phyloP scores from a whole-genome alignment of 495 filamentous ascomycete genomes.

The Daldinia bambusicola region DNA sequence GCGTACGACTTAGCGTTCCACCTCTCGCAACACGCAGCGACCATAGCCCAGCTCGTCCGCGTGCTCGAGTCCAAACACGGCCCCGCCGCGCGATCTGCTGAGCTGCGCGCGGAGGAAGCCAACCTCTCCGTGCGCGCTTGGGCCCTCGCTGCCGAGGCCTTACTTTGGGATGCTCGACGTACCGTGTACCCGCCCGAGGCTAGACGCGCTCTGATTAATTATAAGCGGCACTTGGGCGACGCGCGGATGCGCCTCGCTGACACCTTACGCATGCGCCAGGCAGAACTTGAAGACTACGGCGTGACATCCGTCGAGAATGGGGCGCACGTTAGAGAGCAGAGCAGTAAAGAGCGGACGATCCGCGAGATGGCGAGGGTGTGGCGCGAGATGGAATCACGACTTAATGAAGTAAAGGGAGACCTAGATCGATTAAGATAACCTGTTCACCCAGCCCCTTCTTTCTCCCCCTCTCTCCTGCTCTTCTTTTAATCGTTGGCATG shows the following conservation, averaged over 20 bases:
- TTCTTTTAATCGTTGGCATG: neutral
- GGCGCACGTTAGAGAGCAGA: constrained; percentile 16
- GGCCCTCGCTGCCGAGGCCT: constrained; percentile 47
- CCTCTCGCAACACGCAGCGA: constrained; percentile 43
- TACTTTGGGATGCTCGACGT: constrained; percentile 43
- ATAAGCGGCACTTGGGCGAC: constrained; percentile 64
- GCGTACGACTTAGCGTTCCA: constrained; percentile 46
- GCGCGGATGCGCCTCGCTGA: constrained; percentile 61
- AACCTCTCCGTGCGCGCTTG: constrained; percentile 64
- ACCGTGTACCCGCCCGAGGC: constrained; percentile 69
- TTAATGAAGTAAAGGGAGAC: constrained; percentile 67
- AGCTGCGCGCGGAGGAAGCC: constrained; percentile 66
- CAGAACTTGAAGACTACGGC: constrained; percentile 66
- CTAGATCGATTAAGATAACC: constrained; percentile 61
- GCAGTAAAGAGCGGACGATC: constrained; percentile 58
- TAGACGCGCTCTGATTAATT: constrained; percentile 64
- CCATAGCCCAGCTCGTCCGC: constrained; percentile 50
- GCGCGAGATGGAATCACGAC: constrained; percentile 61
- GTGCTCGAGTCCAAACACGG: constrained; percentile 69
- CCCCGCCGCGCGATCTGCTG: constrained; percentile 68
- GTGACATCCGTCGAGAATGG: constrained; percentile 49
- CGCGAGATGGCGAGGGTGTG: constrained; percentile 71
- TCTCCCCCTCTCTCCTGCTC: neutral
- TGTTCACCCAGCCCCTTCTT: constrained; percentile 7
- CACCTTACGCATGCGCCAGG: constrained; percentile 54